Base-by-base conservation (phyloP, 805 yeast genomes). In the Candida vaughaniae region DNA sequence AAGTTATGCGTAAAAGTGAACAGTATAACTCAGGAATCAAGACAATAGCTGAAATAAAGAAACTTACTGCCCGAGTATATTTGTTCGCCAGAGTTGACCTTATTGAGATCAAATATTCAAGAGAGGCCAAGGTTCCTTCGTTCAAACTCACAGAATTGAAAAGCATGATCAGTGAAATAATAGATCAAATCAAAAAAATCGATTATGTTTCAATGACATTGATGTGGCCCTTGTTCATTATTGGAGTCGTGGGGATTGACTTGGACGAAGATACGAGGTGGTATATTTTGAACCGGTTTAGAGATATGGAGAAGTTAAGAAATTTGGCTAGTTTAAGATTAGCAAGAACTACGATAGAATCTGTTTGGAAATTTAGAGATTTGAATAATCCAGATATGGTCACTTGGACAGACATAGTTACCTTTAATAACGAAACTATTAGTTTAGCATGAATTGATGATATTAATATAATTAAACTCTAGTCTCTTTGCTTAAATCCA, bases 371-470 rank as follows among this genome's bases (percentile, higher is more conserved):
- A 37, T 68, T 66, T 39, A 52, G 53, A 28, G 74, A 67, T 38
- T 40, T 66, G 11, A 58, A 60, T 3, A 36, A 42, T 1, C 14
- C 16, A 9, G 23, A 20, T 33, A 43, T 12, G 25, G 50, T 2
- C 33, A 51, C 15, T 46, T 68, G 73, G 73, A 57, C 54, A 22
- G 67, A 65, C 11, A 59, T 66, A 57, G 53, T 65, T 4, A 52
- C 43, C 19, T 65, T 62, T 1, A 62, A 55, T 35, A 58, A 63
- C 4, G 54, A 55, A 4, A 58, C 69, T 1, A 51, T 67, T n/a
- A 64, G 71, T 43, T 48, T 67, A 33, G 72, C 72, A 0, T 64
- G n/a, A n/a, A n/a, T n/a, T n/a, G n/a, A n/a, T n/a, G n/a, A n/a
- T n/a, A n/a, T n/a, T n/a, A n/a, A n/a, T n/a, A n/a, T n/a, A n/a